These are phyloP conservation scores for Pleomassaria siparia DNA, from an alignment of 2,329 filamentous ascomycete genomes.

Conservation along the genomic window DNA sequence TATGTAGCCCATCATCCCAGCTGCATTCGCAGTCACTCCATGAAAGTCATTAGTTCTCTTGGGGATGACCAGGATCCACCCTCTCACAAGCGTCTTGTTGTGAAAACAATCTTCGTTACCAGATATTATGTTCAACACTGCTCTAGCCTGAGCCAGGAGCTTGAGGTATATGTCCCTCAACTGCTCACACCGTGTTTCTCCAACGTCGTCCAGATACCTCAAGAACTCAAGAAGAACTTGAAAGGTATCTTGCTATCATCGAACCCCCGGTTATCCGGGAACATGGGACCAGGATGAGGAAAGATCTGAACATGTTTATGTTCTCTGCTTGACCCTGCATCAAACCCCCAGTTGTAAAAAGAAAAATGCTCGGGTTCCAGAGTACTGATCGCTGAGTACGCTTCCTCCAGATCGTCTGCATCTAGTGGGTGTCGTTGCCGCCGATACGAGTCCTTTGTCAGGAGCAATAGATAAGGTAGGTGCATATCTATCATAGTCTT, in stretches of 20 bases:
- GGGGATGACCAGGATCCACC: background rate
- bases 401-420: background rate
- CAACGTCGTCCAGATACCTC: background rate
- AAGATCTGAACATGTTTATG: background rate
- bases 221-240: slow-evolving; percentile 1
- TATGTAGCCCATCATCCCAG: background rate
- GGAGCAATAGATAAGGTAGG: background rate
- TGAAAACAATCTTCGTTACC: no score
- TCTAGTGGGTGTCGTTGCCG: background rate
- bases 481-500: background rate
- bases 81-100: background rate
- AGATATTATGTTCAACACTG: no score
- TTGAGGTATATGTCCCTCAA: no score
- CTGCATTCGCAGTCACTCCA: background rate
- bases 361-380: background rate
- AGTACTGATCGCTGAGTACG: background rate
- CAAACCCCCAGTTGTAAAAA: background rate
- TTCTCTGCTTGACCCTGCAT: background rate
- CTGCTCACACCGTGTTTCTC: no score
- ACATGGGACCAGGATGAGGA: background rate
- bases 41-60: background rate
- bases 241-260: background rate
- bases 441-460: background rate
- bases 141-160: no score
- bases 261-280: background rate